phyloP scores from a whole-genome alignment of 169 alveolate species.

The Plasmodium inui region DNA sequence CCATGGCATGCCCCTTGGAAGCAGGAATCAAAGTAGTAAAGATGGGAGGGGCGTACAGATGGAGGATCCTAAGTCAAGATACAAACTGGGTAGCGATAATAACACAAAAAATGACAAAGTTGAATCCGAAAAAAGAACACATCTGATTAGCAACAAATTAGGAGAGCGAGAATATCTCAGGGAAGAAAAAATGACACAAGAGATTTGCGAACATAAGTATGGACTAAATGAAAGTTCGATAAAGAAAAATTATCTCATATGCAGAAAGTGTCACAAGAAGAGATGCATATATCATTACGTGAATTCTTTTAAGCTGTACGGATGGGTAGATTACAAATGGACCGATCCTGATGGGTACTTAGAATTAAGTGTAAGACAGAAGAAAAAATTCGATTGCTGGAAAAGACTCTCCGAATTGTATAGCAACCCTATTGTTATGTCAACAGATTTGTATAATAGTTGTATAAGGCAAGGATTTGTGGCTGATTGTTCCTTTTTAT shows the following conservation, averaged over 20 bases:
- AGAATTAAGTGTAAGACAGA: slow-evolving; percentile 82
- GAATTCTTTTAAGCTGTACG: slow-evolving; percentile 60
- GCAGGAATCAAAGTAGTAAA: neutral
- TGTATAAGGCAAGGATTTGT: slow-evolving; percentile 92
- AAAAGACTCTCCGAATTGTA: slow-evolving; percentile 80
- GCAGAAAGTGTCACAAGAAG: slow-evolving; percentile 35
- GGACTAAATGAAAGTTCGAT: slow-evolving; percentile 33
- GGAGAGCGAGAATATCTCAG: neutral
- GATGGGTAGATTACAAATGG: slow-evolving; percentile 82
- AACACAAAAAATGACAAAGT: neutral
- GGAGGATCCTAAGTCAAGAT: neutral
- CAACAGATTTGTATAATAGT: slow-evolving; percentile 77
- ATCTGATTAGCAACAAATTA: neutral
- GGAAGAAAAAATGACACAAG: neutral
- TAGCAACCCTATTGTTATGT: slow-evolving; percentile 75
- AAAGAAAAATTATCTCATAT: slow-evolving; percentile 39
- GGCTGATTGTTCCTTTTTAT: slow-evolving; percentile 94
- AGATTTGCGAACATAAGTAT: slow-evolving; percentile 40
- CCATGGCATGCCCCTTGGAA: neutral
- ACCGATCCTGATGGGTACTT: slow-evolving; percentile 87
- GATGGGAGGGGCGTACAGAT: neutral
- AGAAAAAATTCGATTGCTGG: slow-evolving; percentile 83
- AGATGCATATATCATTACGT: slow-evolving; percentile 72
- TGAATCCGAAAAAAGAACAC: neutral
- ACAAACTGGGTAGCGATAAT: neutral